Conservation (phyloP, 2,329 filamentous ascomycete species). For the Neopestalotiopsis rosae region DNA sequence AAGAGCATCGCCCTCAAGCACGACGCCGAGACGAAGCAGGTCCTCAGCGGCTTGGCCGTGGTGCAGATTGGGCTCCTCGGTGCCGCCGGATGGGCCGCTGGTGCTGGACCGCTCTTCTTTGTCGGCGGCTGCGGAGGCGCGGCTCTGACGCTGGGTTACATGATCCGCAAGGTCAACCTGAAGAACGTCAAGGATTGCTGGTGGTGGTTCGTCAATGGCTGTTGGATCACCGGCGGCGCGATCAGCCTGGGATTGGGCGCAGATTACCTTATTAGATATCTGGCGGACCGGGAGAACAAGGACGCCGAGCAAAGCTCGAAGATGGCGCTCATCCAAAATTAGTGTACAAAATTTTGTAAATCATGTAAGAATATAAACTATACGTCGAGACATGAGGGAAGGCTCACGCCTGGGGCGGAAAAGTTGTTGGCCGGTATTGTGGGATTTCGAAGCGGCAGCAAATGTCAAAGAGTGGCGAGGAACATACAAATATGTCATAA, state of each 20-base stretch:
- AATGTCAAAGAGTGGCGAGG: neutral
- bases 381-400: neutral
- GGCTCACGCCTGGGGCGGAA: neutral
- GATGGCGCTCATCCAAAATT: neutral
- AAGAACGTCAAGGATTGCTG: slow-evolving; percentile 72
- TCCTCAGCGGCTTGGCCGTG: slow-evolving; percentile 72
- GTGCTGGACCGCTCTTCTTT: slow-evolving; percentile 74
- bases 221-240: slow-evolving; percentile 69
- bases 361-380: neutral
- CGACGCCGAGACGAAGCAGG: slow-evolving; percentile 75
- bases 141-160: slow-evolving; percentile 62
- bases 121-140: slow-evolving; percentile 71
- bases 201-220: slow-evolving; percentile 80
- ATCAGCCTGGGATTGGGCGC: slow-evolving; percentile 63
- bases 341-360: neutral
- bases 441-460: too few species aligned
- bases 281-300: slow-evolving; percentile 34
- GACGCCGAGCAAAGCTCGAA: neutral
- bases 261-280: slow-evolving; percentile 63
- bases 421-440: neutral
- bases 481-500: too few species aligned
- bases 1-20: slow-evolving; percentile 87
- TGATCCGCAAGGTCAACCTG: slow-evolving; percentile 71
- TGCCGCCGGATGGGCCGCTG: slow-evolving; percentile 69
- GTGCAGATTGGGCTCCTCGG: slow-evolving; percentile 73